Evolutionary conservation across 768 basidiomycete species (phyloP), one percentile per base, ranked within the genome.

Genomic region (Favolaschia claudopus): DNA sequence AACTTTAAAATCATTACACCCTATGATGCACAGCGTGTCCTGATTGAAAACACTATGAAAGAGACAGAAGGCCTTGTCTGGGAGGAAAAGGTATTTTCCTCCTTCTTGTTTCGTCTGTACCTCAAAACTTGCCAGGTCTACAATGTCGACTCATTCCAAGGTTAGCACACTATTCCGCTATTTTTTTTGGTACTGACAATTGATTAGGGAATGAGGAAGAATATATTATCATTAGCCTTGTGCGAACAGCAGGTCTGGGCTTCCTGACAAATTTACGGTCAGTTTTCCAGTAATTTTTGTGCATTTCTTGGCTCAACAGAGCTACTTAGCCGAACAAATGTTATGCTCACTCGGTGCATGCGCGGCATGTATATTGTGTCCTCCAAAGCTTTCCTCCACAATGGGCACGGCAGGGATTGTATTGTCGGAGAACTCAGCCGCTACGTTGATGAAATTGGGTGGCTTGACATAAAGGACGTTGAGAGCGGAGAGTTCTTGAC

Each of bases 301-400:
- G 22, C 1, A 28, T 44, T 42, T 31, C 25, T 17, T 0, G 25
- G 27, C 36, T 37, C 60, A 20, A 58, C 8, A 17, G 38, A 6
- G 36, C 38, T n/a, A 27, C 13, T 22, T 29, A 64, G 63, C 27
- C 81, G 93, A 17, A 88, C 89, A 50, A 94, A 95, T 86, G 92
- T 95, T 56, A 93, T 95, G 91, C 86, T 94, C 8, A 89, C 87
- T 43, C 84, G 93, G 33, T 92, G 89, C 79, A 89, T 89, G 70
- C 79, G 74, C 46, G 88, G 86, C 28, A 93, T 94, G 91, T 86
- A 86, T 56, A 89, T 95, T 64, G 77, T 89, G 48, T 80, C 88
- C 20, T 90, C 79, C 65, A 76, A 77, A 62, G 74, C 75, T 17
- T 94, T 93, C 67, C 75, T 94, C n/a, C 27, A 40, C 36, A 63